Evolutionary conservation across 805 yeast genomes (phyloP), one percentile per base, ranked within the genome.

Genomic region (Yarrowia deformans): DNA sequence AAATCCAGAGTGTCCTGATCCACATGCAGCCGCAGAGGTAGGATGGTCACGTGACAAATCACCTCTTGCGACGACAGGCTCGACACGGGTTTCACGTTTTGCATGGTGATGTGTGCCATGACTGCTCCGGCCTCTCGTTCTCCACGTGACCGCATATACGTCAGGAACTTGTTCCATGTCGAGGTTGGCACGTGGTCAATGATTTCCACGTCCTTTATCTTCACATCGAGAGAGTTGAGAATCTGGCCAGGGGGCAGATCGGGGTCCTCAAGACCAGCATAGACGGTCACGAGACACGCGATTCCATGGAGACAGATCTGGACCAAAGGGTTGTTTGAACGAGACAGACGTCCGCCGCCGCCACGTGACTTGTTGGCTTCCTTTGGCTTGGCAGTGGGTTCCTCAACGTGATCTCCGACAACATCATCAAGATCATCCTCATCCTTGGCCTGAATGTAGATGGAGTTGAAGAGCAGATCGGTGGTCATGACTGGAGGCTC

Each of bases 1-100:
- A 94, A 93, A 69, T 93, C 97, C 19, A 93, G 81, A 0, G 98
- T 91, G 74, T 94, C 98, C 77, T 95, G 99, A 77, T 95, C 98
- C 54, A 95, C 87, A 76, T 91, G 92, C 16, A 95, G 77, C 66
- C 97, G 81, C 54, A 95, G 75, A 0, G 99, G 99, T 19, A 90
- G 79, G 0, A 91, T 78, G 34, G 82, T 75, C 0, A 88, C 80
- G 34, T 82, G 79, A 56, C 91, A 70, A 1, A 85, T 79, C 23
- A 88, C 75, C 74, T 93, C 98, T 0, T 90, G 82, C 1, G 91
- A 89, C n/a, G 88, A 88, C 42, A 92, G 74, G 10, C 79, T 76
- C 0, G 86, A 79, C 13, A 87, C 84, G 0, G 97, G 96, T 69
- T 91, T 80, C 1, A 90, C 84, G 48, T 87, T 87, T 19, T 83